phyloP scores from a whole-genome alignment of 495 filamentous ascomycete species.

The Podospora pseudocomata region DNA sequence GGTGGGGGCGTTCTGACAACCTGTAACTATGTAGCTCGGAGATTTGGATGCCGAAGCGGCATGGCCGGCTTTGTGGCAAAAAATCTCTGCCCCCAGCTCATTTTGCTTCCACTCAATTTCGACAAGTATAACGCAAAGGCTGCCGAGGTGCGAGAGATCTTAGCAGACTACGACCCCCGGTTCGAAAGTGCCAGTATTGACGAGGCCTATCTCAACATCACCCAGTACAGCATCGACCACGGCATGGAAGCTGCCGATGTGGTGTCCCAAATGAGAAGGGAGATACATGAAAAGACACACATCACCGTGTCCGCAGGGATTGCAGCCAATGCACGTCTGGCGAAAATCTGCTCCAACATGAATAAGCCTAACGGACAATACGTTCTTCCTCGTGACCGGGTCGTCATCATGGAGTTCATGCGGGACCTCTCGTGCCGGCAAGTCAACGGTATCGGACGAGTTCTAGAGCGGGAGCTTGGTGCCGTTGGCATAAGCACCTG shows the following conservation, averaged over 20 bases:
- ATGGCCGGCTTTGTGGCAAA: constrained; percentile 96
- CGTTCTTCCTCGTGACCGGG: constrained; percentile 62
- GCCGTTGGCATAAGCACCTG: constrained; percentile 85
- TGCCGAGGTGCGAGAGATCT: constrained; percentile 75
- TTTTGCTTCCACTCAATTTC: constrained; percentile 81
- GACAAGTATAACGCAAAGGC: constrained; percentile 91
- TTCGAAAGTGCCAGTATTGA: constrained; percentile 94
- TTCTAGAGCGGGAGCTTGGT: constrained; percentile 88
- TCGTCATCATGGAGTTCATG: constrained; percentile 82
- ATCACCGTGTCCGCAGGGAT: constrained; percentile 95
- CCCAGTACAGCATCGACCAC: constrained; percentile 72
- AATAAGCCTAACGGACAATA: constrained; percentile 98
- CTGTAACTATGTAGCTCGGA: constrained; percentile 89
- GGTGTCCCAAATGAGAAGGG: constrained; percentile 68
- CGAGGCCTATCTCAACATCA: constrained; percentile 96
- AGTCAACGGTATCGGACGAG: constrained; percentile 89
- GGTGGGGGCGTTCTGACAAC: constrained; percentile 89
- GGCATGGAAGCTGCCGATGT: constrained; percentile 64
- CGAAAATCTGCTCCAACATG: constrained; percentile 89
- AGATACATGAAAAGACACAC: constrained; percentile 71
- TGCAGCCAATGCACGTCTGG: constrained; percentile 84
- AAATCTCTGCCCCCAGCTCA: constrained; percentile 85
- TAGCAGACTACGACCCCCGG: constrained; percentile 80
- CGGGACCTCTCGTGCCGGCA: constrained; percentile 74
- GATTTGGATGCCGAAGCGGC: constrained; percentile 84